Conservation (phyloP, 768 basidiomycete species). For the Harrya chromipes region DNA sequence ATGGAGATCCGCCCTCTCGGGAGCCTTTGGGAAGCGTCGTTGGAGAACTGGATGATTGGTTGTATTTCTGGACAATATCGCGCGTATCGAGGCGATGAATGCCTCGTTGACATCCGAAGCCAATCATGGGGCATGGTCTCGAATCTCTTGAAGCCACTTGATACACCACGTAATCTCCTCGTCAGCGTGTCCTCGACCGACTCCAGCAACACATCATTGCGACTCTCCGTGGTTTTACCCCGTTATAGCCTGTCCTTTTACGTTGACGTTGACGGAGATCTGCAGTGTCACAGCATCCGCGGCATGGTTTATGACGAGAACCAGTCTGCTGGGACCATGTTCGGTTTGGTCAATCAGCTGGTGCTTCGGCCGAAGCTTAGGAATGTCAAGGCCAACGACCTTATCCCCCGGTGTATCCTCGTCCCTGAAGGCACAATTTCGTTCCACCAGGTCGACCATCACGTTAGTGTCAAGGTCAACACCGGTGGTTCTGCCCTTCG, state of each 20-base stretch:
- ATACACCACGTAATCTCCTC: slow-evolving; percentile 17
- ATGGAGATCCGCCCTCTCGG: slow-evolving; percentile 29
- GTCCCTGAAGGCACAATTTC: slow-evolving; percentile 37
- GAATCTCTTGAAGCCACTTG: slow-evolving; percentile 19
- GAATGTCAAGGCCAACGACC: background rate
- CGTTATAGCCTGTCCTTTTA: slow-evolving; percentile 41
- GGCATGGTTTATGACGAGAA: slow-evolving; percentile 38
- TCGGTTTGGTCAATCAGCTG: slow-evolving; percentile 40
- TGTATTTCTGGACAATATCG: slow-evolving; percentile 3
- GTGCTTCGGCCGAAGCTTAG: slow-evolving; percentile 34
- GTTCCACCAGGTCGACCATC: slow-evolving; percentile 25
- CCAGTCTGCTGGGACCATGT: slow-evolving; percentile 42
- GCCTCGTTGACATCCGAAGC: slow-evolving; percentile 28
- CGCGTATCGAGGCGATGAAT: background rate
- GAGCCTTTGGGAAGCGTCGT: slow-evolving; percentile 20
- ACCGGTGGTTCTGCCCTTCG: background rate
- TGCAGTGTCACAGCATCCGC: slow-evolving; percentile 41
- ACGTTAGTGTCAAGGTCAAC: slow-evolving; percentile 8
- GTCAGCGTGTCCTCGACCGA: slow-evolving; percentile 7
- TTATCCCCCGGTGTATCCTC: slow-evolving; percentile 23
- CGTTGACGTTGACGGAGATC: slow-evolving; percentile 25
- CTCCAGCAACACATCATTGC: background rate
- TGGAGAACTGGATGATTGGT: slow-evolving; percentile 24
- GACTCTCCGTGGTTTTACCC: slow-evolving; percentile 34
- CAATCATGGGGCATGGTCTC: slow-evolving; percentile 25